phyloP scores from a whole-genome alignment of 2,329 filamentous ascomycete genomes.

The Fusarium anguioides region DNA sequence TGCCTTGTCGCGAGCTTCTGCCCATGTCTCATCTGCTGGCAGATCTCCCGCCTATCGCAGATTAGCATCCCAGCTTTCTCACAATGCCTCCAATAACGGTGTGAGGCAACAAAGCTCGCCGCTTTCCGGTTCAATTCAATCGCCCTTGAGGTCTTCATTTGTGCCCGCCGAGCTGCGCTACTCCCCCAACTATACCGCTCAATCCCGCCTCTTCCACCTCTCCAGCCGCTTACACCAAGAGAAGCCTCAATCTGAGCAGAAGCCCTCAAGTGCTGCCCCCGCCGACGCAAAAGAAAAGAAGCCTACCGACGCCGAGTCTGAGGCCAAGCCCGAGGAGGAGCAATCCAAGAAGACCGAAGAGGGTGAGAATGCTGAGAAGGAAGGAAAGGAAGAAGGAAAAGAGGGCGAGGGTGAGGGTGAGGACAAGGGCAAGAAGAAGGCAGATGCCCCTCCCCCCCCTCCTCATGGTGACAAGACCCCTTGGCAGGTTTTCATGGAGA shows the following conservation, averaged over 20 bases:
- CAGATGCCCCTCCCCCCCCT: constrained; percentile 84
- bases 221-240: constrained; percentile 47
- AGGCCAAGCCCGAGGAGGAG: constrained; percentile 54
- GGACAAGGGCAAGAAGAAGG: constrained; percentile 68
- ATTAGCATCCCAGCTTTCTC: constrained; percentile 55
- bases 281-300: constrained; percentile 57
- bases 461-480: constrained; percentile 98
- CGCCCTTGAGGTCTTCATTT: constrained; percentile 60
- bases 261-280: constrained; percentile 44
- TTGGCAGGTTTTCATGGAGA: constrained; percentile 98
- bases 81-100: constrained; percentile 44
- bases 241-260: constrained; percentile 49
- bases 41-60: constrained; percentile 62
- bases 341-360: constrained; percentile 57
- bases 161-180: constrained; percentile 50
- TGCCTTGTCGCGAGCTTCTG: constrained; percentile 56
- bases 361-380: constrained; percentile 53
- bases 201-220: constrained; percentile 50
- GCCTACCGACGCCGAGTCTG: constrained; percentile 49
- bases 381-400: constrained; percentile 61
- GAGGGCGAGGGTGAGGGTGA: constrained; percentile 61
- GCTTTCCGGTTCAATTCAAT: constrained; percentile 46
- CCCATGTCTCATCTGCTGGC: constrained; percentile 53
- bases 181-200: constrained; percentile 48
- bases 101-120: constrained; percentile 44